Evolutionary conservation across 1,139 yeast species (phyloP), one percentile per base, ranked within the genome.

Genomic region (Magnusiomyces paraingens): DNA sequence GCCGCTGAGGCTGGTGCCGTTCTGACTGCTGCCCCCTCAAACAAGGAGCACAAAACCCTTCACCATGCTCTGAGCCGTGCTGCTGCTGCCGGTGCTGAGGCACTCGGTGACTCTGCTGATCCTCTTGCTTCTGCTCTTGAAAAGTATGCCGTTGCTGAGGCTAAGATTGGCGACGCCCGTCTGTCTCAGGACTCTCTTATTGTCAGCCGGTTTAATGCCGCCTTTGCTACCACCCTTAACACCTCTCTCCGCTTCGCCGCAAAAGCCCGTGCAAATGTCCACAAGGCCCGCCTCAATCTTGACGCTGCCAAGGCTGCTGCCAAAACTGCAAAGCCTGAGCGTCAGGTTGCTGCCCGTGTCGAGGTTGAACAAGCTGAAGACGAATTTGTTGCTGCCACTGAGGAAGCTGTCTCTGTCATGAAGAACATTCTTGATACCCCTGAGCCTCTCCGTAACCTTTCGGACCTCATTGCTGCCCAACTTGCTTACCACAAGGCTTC

Each of bases 301-400:
- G 96, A 89, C 65, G 81, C 90, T 62, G 85, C 94, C 46, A 80
- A 94, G 71, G 73, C 84, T 38, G 77, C 84, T 58, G 77, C 88
- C 59, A 81, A 81, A 64, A 76, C 81, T 62, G 83, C 90, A 35
- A 80, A 77, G 65, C 91, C 95, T 3, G 83, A 83, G 61, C 83
- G 83, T 66, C 86, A 84, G 65, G 87, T 89, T 6, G 83, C 83
- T 55, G 80, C 87, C 59, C 77, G 93, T 62, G 86, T 84, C 51
- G 80, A 83, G 59, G 84, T 88, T 78, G 96, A 89, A 69, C 82
- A 84, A 60, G 84, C 91, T 47, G 96, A 89, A 71, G 96, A 89
- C 64, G 94, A 86, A 64, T 88, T 89, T 69, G 95, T 94, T 48
- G 88, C 87, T 61, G 86, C 93, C 20, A 91, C 90, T 40, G 96